A percentile compares a stretch with the other conserved stretches of the same genome.
These are phyloP conservation scores for Wickerhamiella australiensis DNA, from an alignment of 805 yeast species.

Conservation along the genomic window DNA sequence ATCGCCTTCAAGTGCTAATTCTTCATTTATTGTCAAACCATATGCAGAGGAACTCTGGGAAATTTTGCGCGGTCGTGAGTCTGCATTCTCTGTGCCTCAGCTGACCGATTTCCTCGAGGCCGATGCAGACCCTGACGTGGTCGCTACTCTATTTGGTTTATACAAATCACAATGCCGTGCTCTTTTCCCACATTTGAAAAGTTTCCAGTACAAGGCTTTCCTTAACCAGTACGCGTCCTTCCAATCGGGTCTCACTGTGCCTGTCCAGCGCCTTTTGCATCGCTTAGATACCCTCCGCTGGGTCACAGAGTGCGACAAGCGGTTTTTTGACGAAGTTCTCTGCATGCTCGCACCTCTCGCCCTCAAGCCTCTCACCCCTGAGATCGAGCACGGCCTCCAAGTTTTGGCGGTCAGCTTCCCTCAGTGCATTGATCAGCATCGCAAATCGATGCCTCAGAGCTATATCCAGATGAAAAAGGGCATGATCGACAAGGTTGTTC, in stretches of 20 bases:
- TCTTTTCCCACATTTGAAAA: conserved; percentile 53
- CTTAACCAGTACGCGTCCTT: conserved; percentile 43
- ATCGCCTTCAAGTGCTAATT: neutral
- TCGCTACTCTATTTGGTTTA: conserved; percentile 47
- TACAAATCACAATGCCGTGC: conserved; percentile 54
- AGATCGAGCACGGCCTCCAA: conserved; percentile 43
- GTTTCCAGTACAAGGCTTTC: conserved; percentile 52
- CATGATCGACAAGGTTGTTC: conserved; percentile 43
- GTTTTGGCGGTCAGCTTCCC: conserved; percentile 41
- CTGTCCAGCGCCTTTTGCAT: conserved; percentile 47
- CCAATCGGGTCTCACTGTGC: conserved; percentile 46
- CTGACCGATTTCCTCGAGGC: conserved; percentile 36
- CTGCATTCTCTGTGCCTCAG: conserved; percentile 30
- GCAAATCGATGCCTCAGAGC: conserved; percentile 35
- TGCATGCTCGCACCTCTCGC: conserved; percentile 52
- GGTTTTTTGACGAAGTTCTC: conserved; percentile 45
- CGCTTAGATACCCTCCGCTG: conserved; percentile 42
- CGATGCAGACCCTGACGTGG: conserved; percentile 43
- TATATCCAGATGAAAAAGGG: conserved; percentile 42
- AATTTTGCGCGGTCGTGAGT: conserved; percentile 1
- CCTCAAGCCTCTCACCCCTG: conserved; percentile 44
- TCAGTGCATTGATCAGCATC: conserved; percentile 25
- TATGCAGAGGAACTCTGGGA: conserved; percentile 6
- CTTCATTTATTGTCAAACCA: neutral
- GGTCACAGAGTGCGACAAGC: conserved; percentile 55